These are phyloP conservation scores for Colletotrichum zoysiae DNA, from an alignment of 2,329 filamentous ascomycete genomes.

Conservation along the genomic window DNA sequence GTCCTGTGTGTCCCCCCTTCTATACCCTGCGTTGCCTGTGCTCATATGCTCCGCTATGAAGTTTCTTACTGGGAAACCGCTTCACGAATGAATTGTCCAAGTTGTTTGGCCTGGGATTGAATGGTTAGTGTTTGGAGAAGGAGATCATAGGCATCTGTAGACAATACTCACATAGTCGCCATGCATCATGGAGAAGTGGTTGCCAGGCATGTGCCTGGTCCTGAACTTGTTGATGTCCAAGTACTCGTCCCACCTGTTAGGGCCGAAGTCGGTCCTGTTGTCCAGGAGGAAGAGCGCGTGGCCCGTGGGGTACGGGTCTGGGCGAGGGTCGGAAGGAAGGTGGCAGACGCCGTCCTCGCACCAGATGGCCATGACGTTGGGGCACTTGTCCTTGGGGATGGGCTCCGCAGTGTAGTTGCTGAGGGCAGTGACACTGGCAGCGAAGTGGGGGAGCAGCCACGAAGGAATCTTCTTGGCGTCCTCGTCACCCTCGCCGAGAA, in stretches of 20 bases:
- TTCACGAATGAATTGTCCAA: slow-evolving; percentile 52
- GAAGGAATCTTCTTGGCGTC: slow-evolving; percentile 69
- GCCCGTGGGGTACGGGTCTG: slow-evolving; percentile 69
- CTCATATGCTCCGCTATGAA: slow-evolving; percentile 28
- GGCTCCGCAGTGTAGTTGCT: slow-evolving; percentile 76
- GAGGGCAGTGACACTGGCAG: slow-evolving; percentile 74
- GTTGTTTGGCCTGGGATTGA: slow-evolving; percentile 49
- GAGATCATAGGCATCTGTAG: too few relatives aligned
- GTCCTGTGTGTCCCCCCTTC: slow-evolving; percentile 37
- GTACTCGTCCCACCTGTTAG: slow-evolving; percentile 78
- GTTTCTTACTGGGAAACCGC: slow-evolving; percentile 47
- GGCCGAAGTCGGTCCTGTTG: slow-evolving; percentile 78
- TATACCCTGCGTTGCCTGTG: slow-evolving; percentile 39
- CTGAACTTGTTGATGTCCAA: slow-evolving; percentile 71
- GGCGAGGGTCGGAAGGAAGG: slow-evolving; percentile 73
- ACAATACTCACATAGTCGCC: slow-evolving; percentile 57
- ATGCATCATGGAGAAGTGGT: slow-evolving; percentile 85
- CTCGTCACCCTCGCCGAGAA: slow-evolving; percentile 73
- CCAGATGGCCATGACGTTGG: slow-evolving; percentile 76
- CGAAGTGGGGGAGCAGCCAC: slow-evolving; percentile 83
- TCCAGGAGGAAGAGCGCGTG: slow-evolving; percentile 79
- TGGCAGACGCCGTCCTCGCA: slow-evolving; percentile 81
- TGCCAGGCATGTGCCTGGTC: slow-evolving; percentile 76
- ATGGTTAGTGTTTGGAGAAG: slow-evolving; percentile 39
- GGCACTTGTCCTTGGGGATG: slow-evolving; percentile 69